Evolutionary conservation across 2,329 filamentous ascomycete species (phyloP), one percentile per base, ranked within the genome.

Genomic region (Alternaria arbusti): DNA sequence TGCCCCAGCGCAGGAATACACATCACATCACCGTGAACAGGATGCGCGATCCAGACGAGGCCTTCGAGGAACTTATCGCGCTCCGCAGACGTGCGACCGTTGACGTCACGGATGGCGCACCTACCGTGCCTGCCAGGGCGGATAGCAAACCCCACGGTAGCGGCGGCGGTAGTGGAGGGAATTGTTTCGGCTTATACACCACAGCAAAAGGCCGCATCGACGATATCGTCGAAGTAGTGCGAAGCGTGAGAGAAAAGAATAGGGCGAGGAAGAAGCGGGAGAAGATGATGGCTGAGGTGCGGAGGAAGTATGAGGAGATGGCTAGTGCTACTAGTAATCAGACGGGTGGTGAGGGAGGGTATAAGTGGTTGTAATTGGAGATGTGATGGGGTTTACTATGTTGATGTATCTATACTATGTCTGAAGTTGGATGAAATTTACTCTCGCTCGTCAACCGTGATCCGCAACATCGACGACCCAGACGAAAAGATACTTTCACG

Each of bases 161-260:
- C 1, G 3, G 36, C 2, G n/a, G 36, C 1, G 9, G 8, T 17
- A 3, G 15, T 0, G 15, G 36, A 3, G 36, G 36, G 1, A n/a
- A 40, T 17, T 40, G 36, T 11, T 17, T 17, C n/a, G n/a, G 36
- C n/a, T 4, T 40, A 6, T 40, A 40, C 36, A 3, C 36, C 1
- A 40, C 36, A 17, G 36, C 36, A 45, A 45, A 46, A 1, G 4
- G 7, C 6, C 44, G 20, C 1, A 9, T 32, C 7, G 26, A 51
- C 22, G 26, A 51, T n/a, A 32, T 51, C 8, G 30, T 51, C 0
- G 47, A 46, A 23, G 22, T 15, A 9, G 17, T 36, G 5, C 20
- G 17, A 5, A n/a, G 12, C 13, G 26, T 36, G 13, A 23, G 49
- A 36, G 4, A 15, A 13, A 36, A n/a, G 17, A 23, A 36, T 5